phyloP scores from a whole-genome alignment of 1,139 yeast genomes.

The Pichia sp. region DNA sequence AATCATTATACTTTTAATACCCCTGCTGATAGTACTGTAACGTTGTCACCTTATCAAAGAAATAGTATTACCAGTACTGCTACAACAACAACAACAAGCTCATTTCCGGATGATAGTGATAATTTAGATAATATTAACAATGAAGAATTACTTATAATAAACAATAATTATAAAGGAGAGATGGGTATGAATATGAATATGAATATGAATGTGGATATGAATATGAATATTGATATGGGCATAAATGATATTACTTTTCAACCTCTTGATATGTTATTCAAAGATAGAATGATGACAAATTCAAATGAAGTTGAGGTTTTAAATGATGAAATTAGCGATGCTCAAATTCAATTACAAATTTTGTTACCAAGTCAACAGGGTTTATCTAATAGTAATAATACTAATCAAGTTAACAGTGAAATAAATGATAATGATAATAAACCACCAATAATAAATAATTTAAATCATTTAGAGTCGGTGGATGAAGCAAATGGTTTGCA shows the following conservation, averaged over 20 bases:
- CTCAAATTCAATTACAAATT: background rate
- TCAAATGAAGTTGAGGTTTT: no score
- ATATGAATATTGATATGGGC: no score
- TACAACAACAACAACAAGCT: background rate
- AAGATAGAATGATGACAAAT: background rate
- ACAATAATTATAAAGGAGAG: no score
- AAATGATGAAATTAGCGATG: background rate
- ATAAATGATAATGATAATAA: slow-evolving; percentile 1
- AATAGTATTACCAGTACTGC: background rate
- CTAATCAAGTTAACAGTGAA: background rate
- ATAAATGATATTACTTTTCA: no score
- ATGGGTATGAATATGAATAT: background rate
- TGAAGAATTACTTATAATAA: background rate
- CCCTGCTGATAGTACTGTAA: slow-evolving; percentile 4
- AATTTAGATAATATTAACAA: background rate
- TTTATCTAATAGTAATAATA: background rate
- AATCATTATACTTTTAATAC: slow-evolving; percentile 2
- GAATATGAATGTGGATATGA: no score
- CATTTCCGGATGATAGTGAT: background rate
- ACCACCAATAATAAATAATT: no score
- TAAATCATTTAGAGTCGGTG: no score
- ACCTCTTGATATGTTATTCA: background rate
- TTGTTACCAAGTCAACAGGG: slow-evolving; percentile 2
- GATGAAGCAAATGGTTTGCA: no score
- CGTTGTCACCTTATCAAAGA: slow-evolving; percentile 9